Evolutionary conservation across 2,329 filamentous ascomycete species (phyloP).

Genomic region (Magnaporthiopsis incrustans): DNA sequence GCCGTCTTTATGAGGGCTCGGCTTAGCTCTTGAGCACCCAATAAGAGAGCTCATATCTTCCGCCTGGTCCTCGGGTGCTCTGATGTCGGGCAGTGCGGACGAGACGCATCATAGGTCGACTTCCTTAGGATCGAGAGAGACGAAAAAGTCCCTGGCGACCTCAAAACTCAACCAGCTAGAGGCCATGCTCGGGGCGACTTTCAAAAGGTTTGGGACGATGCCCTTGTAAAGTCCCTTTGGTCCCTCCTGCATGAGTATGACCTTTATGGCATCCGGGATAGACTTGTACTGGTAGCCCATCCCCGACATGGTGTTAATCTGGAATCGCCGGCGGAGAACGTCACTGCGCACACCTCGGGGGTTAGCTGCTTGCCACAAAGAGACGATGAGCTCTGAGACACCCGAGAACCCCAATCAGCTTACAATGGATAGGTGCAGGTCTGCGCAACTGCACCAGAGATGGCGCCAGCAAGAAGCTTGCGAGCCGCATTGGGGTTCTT

Average conservation of each 20-base stretch:
- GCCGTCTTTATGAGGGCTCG: neutral
- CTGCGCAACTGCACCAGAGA: conserved; percentile 94
- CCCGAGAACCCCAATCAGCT: conserved; percentile 27
- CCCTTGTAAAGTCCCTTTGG: conserved; percentile 86
- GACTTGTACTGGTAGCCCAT: conserved; percentile 95
- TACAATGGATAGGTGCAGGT: conserved; percentile 98
- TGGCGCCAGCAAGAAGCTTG: conserved; percentile 81
- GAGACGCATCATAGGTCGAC: conserved; percentile 16
- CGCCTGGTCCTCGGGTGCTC: neutral
- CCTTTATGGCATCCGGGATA: conserved; percentile 71
- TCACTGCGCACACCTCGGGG: conserved; percentile 47
- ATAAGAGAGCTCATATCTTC: neutral
- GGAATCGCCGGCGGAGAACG: conserved; percentile 86
- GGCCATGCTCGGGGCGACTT: conserved; percentile 97
- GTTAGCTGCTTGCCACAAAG: neutral
- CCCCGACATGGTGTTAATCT: conserved; percentile 98
- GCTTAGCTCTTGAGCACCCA: neutral
- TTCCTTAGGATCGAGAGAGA: conserved; percentile 46
- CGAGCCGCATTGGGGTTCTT: conserved; percentile 70
- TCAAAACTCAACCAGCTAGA: conserved; percentile 98
- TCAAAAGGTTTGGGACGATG: conserved; percentile 88
- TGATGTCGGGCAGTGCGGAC: neutral
- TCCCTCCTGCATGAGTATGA: conserved; percentile 80
- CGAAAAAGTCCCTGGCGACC: conserved; percentile 78
- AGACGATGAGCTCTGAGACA: neutral